Evolutionary conservation across 2,329 filamentous ascomycete genomes (phyloP).

Genomic region (Aspergillus vadensis): DNA sequence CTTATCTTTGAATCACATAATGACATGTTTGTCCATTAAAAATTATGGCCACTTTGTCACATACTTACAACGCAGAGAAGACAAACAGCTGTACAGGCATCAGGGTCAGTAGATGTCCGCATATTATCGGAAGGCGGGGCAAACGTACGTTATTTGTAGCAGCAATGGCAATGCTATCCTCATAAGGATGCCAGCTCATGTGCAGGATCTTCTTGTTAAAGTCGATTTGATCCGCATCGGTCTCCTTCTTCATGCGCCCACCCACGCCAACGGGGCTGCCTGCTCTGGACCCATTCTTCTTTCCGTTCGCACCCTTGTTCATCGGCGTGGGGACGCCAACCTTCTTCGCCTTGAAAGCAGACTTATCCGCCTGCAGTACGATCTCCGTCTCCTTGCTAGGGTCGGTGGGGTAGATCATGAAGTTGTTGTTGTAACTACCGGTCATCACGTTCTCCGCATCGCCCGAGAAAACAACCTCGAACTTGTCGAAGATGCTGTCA

Average conservation of each 20-base stretch:
- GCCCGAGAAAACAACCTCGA: slow-evolving; percentile 97
- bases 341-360: slow-evolving; percentile 99
- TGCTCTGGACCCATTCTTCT: slow-evolving; percentile 86
- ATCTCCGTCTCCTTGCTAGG: slow-evolving; percentile 96
- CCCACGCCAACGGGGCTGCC: slow-evolving; percentile 86
- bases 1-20: slow-evolving; percentile 17
- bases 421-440: slow-evolving; percentile 99
- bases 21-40: slow-evolving; percentile 29
- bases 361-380: slow-evolving; percentile 96
- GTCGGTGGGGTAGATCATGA: slow-evolving; percentile 99
- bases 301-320: slow-evolving; percentile 70
- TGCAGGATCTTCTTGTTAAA: slow-evolving; percentile 99
- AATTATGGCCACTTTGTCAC: slow-evolving; percentile 22
- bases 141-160: slow-evolving; percentile 95
- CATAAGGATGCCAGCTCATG: slow-evolving; percentile 99
- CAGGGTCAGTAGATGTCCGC: slow-evolving; percentile 19
- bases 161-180: slow-evolving; percentile 99
- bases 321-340: slow-evolving; percentile 97
- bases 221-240: slow-evolving; percentile 97
- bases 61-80: slow-evolving; percentile 68
- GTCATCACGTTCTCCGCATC: slow-evolving; percentile 99
- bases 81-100: slow-evolving; percentile 64
- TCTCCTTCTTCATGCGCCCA: slow-evolving; percentile 97
- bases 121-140: not conserved
- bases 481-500: slow-evolving; percentile 99